phyloP scores from a whole-genome alignment of 257 asterid species.

The Verbena officinalis region DNA sequence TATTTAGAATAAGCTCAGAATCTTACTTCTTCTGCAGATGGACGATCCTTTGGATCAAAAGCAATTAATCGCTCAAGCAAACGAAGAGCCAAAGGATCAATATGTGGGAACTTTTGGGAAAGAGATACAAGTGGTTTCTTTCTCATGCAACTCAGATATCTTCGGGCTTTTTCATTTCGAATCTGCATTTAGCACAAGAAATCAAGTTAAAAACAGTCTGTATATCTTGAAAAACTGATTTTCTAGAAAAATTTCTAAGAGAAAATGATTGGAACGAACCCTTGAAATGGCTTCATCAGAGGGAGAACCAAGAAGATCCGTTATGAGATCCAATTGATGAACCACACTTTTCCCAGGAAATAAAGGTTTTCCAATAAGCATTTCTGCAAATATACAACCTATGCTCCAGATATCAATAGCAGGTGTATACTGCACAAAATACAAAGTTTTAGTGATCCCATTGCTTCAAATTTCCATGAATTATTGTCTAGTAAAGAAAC shows the following conservation, averaged over 20 bases:
- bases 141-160: constrained; percentile 64
- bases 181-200: constrained; percentile 51
- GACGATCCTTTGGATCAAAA: constrained; percentile 79
- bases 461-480: neutral
- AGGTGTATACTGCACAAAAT: constrained; percentile 66
- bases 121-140: constrained; percentile 61
- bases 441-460: constrained; percentile 3
- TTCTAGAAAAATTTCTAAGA: neutral
- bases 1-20: too few relatives aligned
- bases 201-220: neutral
- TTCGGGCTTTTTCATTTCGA: constrained; percentile 77
- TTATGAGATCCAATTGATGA: constrained; percentile 74
- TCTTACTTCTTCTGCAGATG: constrained; percentile 70
- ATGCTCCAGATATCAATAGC: constrained; percentile 85
- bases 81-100: constrained; percentile 73
- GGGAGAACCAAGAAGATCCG: constrained; percentile 81
- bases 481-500: neutral
- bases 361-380: constrained; percentile 64
- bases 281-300: constrained; percentile 63
- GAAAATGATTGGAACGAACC: constrained; percentile 45
- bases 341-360: constrained; percentile 76
- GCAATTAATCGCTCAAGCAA: constrained; percentile 68
- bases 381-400: constrained; percentile 83
- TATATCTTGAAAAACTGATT: neutral
- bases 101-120: constrained; percentile 56